Conservation (phyloP, 2,329 filamentous ascomycete species). For the Trichoderma pleuroti region DNA sequence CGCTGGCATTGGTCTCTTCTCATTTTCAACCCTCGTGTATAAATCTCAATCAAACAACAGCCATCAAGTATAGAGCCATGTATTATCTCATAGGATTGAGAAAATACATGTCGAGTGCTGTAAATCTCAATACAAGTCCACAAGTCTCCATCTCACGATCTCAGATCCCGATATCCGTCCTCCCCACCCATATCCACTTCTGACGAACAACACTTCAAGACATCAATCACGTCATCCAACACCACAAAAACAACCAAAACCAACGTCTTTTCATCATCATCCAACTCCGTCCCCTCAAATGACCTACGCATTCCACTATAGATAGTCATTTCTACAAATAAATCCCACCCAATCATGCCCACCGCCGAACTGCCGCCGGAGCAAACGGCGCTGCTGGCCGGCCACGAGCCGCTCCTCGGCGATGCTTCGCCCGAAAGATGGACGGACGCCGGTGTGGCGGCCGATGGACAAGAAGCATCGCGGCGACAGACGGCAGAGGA, state of each 20-base stretch:
- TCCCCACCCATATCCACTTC: background rate
- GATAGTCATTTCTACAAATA: background rate
- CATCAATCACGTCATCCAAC: background rate
- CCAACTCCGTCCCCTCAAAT: background rate
- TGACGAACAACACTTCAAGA: background rate
- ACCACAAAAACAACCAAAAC: background rate
- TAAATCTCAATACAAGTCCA: background rate
- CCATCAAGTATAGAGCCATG: background rate
- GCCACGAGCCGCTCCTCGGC: background rate
- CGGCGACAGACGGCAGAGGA: background rate
- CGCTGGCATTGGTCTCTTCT: background rate
- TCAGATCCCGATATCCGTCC: background rate
- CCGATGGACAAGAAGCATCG: background rate
- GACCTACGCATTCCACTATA: background rate
- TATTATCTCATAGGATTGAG: background rate
- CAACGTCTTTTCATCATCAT: background rate
- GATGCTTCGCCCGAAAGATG: background rate
- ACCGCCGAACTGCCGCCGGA: background rate
- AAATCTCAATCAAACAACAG: background rate
- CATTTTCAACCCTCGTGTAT: background rate
- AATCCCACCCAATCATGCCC: background rate
- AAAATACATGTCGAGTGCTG: background rate
- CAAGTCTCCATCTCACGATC: background rate
- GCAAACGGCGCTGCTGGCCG: background rate
- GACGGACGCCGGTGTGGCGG: background rate